Conservation (phyloP, 164 flowering plant species). For the Hamamelis virginiana region DNA sequence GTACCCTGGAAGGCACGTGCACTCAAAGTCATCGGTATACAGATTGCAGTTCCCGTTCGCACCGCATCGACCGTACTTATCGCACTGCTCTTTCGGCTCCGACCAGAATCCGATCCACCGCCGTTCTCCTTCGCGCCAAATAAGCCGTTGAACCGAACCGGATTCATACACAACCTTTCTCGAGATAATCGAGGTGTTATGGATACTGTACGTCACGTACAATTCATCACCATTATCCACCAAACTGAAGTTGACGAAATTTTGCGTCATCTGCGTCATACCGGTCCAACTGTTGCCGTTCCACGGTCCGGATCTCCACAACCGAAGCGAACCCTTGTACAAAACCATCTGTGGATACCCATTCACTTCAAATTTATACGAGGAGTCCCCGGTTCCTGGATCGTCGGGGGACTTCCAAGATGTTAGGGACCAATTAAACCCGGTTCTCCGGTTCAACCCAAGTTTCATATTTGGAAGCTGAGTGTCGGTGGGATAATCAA, state of each 20-base stretch:
- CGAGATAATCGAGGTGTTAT: too few relatives aligned
- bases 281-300: slow-evolving; percentile 1
- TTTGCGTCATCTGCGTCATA: neutral
- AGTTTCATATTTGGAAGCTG: slow-evolving; percentile 44
- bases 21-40: neutral
- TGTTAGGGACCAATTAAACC: slow-evolving; percentile 31
- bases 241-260: neutral
- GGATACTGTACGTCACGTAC: too few relatives aligned
- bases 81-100: too few relatives aligned
- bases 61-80: neutral
- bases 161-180: neutral
- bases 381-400: neutral
- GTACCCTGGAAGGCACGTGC: slow-evolving; percentile 23
- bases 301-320: slow-evolving; percentile 7
- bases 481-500: slow-evolving; percentile 44
- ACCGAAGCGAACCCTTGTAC: neutral
- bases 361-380: neutral
- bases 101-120: neutral
- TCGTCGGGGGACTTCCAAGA: slow-evolving; percentile 1
- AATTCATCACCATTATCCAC: too few relatives aligned
- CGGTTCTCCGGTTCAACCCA: slow-evolving; percentile 35
- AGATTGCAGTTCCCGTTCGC: neutral
- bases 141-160: neutral
- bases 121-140: neutral
- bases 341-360: slow-evolving; percentile 2